phyloP scores from a whole-genome alignment of 2,329 filamentous ascomycete species.

The Cladosporium sp. region DNA sequence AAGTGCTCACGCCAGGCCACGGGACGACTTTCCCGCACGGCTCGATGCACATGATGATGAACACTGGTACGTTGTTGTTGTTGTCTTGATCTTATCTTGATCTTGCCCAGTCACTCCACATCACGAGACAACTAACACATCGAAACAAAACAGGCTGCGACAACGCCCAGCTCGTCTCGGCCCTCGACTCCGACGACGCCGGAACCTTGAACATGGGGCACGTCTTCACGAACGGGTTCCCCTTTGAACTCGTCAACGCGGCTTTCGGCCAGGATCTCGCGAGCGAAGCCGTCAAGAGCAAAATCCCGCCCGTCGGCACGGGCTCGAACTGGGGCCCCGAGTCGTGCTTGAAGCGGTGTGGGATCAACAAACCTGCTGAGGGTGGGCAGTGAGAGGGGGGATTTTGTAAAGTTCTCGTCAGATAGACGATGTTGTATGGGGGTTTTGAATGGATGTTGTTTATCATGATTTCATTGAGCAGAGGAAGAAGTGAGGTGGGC shows the following conservation, averaged over 20 bases:
- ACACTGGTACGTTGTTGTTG: constrained; percentile 43
- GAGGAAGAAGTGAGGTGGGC: neutral
- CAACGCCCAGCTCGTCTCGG: constrained; percentile 53
- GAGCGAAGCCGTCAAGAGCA: constrained; percentile 35
- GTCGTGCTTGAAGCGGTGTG: constrained; percentile 44
- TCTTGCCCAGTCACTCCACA: too few species aligned
- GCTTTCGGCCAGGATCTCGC: constrained; percentile 45
- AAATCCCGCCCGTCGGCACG: constrained; percentile 45
- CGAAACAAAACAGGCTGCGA: constrained; percentile 44
- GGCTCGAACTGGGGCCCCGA: constrained; percentile 46
- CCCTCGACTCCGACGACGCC: constrained; percentile 52
- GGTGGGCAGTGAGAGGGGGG: neutral
- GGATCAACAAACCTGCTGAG: constrained; percentile 18
- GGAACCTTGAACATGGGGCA: constrained; percentile 55
- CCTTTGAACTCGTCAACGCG: constrained; percentile 46
- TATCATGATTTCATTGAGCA: too few species aligned
- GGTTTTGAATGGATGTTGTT: neutral
- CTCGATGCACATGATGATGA: constrained; percentile 55
- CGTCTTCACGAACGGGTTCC: constrained; percentile 45
- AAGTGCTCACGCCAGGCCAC: constrained; percentile 46
- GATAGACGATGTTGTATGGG: too few species aligned
- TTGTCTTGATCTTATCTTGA: too few species aligned
- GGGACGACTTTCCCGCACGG: constrained; percentile 55
- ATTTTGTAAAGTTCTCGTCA: too few species aligned
- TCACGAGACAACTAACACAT: too few species aligned